Percentiles rank a stretch among this genome's conserved stretches.
phyloP scores from a whole-genome alignment of 345 rosid species.

The Citrus reticulata region DNA sequence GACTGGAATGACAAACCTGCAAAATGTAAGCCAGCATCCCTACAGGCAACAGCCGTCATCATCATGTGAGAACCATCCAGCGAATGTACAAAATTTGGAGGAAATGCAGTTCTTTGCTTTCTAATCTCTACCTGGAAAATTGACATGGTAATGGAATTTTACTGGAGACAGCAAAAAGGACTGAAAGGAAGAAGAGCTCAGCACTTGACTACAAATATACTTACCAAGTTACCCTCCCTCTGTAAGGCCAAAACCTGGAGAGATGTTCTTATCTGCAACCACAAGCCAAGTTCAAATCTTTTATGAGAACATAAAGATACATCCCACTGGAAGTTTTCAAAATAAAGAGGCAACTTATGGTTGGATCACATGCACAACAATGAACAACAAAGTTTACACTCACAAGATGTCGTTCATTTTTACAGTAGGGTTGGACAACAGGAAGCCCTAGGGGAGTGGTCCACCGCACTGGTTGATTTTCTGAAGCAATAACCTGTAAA shows the following conservation, averaged over 20 bases:
- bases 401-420: conserved; percentile 74
- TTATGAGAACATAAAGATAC: neutral
- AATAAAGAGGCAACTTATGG: neutral
- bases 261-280: conserved; percentile 80
- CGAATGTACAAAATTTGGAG: conserved; percentile 97
- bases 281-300: neutral
- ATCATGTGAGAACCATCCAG: conserved; percentile 98
- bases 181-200: conserved; percentile 1
- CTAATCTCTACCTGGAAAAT: conserved; percentile 62
- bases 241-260: conserved; percentile 92
- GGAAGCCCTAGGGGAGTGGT: conserved; percentile 97
- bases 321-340: neutral
- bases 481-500: conserved; percentile 72
- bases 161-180: neutral
- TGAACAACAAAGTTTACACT: conserved; percentile 25
- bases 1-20: conserved; percentile 55
- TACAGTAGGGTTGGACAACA: conserved; percentile 90
- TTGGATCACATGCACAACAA: neutral
- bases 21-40: conserved; percentile 81
- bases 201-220: conserved; percentile 12
- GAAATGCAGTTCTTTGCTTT: conserved; percentile 95
- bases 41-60: conserved; percentile 98
- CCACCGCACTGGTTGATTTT: conserved; percentile 87
- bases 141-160: neutral
- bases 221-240: conserved; percentile 80